Evolutionary conservation across 1,284 basidiomycete genomes (phyloP).

Genomic region (Ceratorhiza oryzae-sativae): DNA sequence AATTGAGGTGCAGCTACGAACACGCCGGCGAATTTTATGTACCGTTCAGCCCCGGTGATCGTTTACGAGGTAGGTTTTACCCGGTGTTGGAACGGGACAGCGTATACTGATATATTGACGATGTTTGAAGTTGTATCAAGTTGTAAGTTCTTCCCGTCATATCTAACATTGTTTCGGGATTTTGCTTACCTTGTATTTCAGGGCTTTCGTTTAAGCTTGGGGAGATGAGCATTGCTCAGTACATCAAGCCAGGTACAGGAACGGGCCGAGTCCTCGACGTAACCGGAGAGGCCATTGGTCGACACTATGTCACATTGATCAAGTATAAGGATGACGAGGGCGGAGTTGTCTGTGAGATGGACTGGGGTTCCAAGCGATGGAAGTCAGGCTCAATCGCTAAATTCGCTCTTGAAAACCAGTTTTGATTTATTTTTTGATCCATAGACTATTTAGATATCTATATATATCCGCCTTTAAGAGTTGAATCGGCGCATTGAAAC

Average conservation of each 20-base stretch:
- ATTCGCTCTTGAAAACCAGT: slow-evolving; percentile 3
- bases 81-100: background rate
- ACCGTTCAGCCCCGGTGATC: slow-evolving; percentile 5
- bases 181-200: background rate
- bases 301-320: background rate
- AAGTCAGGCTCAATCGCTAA: background rate
- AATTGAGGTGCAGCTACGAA: slow-evolving; percentile 7
- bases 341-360: slow-evolving; percentile 18
- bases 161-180: background rate
- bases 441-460: too few species aligned
- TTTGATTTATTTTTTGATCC: background rate
- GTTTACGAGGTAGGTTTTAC: slow-evolving; percentile 8
- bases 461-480: too few species aligned
- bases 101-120: background rate
- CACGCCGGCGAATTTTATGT: slow-evolving; percentile 18
- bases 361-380: slow-evolving; percentile 1
- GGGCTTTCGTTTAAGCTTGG: slow-evolving; percentile 24
- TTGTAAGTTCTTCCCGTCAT: background rate
- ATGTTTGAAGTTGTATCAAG: background rate
- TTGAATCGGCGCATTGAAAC: too few species aligned
- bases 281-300: background rate
- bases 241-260: slow-evolving; percentile 13
- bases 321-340: slow-evolving; percentile 14
- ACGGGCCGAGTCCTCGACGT: slow-evolving; percentile 9
- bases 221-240: background rate